Base-by-base conservation (phyloP, 495 filamentous ascomycete species). In the Bathelium albidoporum region DNA sequence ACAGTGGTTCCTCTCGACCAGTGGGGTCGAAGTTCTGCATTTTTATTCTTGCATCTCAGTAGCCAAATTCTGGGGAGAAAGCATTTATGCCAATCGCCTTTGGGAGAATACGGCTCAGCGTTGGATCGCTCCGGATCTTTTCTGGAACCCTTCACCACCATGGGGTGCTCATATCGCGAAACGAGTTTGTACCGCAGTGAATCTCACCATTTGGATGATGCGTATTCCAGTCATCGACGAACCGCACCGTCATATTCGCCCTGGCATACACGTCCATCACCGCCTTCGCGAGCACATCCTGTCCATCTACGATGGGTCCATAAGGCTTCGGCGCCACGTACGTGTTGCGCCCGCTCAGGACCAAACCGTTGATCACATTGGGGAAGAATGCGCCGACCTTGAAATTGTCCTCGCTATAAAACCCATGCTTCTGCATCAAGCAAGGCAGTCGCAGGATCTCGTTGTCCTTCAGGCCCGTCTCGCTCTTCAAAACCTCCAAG, bases 101-200 rank as follows among this genome's bases (percentile, higher is more conserved):
- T n/a, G n/a, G n/a, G n/a, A n/a, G n/a, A n/a, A n/a, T n/a, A n/a
- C n/a, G n/a, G n/a, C n/a, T n/a, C n/a, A n/a, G n/a, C n/a, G n/a
- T n/a, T n/a, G n/a, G n/a, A n/a, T n/a, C n/a, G n/a, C n/a, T n/a
- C n/a, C n/a, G n/a, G n/a, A n/a, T n/a, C 34, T 61, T 24, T 61
- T 49, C 32, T 39, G 14, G 61, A 69, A 64, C 59, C 66, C 62
- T 36, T 39, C 61, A 53, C 60, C 22, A 53, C 18, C 20, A 53
- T 44, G 32, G 31, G 32, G 10, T 26, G 7, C 29, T 39, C 43
- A 53, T 52, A 22, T 53, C 20, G 12, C 41, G 52, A 26, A 62
- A 29, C 44, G 58, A 34, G 24, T 55, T 55, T 9, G 20, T 55
- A 55, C 22, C 49, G 29, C 49, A 55, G 29, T 55, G 49, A 2